These are phyloP conservation scores for Allantophomopsis cytisporea DNA, from an alignment of 2,329 filamentous ascomycete genomes.

Conservation along the genomic window DNA sequence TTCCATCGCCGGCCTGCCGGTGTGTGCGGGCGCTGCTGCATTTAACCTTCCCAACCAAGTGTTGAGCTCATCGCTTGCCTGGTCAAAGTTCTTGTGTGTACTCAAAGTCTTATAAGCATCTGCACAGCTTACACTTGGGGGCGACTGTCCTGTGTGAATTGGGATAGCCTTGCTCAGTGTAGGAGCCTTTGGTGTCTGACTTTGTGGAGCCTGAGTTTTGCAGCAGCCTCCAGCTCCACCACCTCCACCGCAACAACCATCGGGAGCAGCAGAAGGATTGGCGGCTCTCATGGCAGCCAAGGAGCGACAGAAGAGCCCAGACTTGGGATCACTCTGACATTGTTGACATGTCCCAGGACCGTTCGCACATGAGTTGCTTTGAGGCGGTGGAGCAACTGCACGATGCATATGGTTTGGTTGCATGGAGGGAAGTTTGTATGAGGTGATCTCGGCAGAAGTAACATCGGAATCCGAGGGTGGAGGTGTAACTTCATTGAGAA, in stretches of 20 bases:
- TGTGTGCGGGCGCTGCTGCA: conserved; percentile 30
- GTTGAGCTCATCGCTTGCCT: conserved; percentile 60
- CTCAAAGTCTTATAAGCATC: conserved; percentile 70
- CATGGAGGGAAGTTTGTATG: conserved; percentile 42
- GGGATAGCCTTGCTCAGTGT: too few relatives aligned
- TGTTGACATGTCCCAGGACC: conserved; percentile 71
- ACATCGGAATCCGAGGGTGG: conserved; percentile 40
- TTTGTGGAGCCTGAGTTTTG: conserved; percentile 18
- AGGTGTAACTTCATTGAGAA: conserved; percentile 33
- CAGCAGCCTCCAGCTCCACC: conserved; percentile 50
- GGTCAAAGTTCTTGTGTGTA: conserved; percentile 63
- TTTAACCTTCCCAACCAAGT: conserved; percentile 64
- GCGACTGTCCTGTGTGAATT: conserved; percentile 9
- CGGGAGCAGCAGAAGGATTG: conserved; percentile 19
- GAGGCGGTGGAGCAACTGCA: conserved; percentile 7
- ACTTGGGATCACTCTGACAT: conserved; percentile 64
- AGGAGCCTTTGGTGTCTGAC: conserved; percentile 8
- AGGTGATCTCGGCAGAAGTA: conserved; percentile 37
- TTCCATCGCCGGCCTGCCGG: conserved; percentile 46
- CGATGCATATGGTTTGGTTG: conserved; percentile 18
- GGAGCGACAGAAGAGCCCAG: conserved; percentile 71
- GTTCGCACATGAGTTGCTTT: conserved; percentile 24
- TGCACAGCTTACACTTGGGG: conserved; percentile 50
- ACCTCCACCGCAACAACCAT: conserved; percentile 51
- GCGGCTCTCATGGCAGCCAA: conserved; percentile 46